These are phyloP conservation scores for Didymella exigua DNA, from an alignment of 2,329 filamentous ascomycete species.

Conservation along the genomic window DNA sequence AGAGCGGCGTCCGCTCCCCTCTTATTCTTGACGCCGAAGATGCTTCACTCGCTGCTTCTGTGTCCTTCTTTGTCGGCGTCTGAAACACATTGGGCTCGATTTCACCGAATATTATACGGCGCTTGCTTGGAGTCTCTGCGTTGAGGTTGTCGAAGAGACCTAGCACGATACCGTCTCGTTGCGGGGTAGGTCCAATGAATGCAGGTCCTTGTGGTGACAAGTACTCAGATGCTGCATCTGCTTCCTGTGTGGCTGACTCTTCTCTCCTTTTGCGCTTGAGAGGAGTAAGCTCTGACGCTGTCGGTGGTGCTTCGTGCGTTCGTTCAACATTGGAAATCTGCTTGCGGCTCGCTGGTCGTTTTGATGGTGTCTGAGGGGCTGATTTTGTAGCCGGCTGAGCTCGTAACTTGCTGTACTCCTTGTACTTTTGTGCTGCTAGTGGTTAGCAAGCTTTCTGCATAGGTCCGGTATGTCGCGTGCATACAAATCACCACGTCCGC, in stretches of 20 bases:
- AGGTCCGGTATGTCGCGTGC: constrained; percentile 21
- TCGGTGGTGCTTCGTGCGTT: constrained; percentile 35
- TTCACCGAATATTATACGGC: constrained; percentile 36
- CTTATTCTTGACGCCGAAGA: constrained; percentile 38
- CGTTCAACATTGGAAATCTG: constrained; percentile 26
- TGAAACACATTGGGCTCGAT: constrained; percentile 42
- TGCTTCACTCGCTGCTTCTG: constrained; percentile 33
- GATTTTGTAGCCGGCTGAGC: constrained; percentile 34
- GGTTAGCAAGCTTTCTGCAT: constrained; percentile 16
- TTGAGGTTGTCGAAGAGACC: constrained; percentile 77
- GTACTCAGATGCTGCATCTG: constrained; percentile 20
- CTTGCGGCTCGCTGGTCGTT: constrained; percentile 33
- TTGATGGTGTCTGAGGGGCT: constrained; percentile 42
- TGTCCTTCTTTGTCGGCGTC: constrained; percentile 50
- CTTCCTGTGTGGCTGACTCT: constrained; percentile 19
- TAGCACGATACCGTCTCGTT: constrained; percentile 76
- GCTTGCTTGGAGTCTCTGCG: constrained; percentile 53
- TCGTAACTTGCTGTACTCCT: constrained; percentile 72
- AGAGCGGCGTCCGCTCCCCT: constrained; percentile 55
- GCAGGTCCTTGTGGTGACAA: constrained; percentile 41
- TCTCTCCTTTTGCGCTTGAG: constrained; percentile 42
- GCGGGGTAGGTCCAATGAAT: constrained; percentile 75
- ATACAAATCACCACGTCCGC: constrained; percentile 72
- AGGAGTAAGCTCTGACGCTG: constrained; percentile 30
- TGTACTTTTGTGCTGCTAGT: constrained; percentile 71